Percentiles rank a stretch among this genome's conserved stretches.
These are phyloP conservation scores for Stagonosporopsis tanaceti DNA, from an alignment of 2,329 filamentous ascomycete genomes.

Conservation along the genomic window DNA sequence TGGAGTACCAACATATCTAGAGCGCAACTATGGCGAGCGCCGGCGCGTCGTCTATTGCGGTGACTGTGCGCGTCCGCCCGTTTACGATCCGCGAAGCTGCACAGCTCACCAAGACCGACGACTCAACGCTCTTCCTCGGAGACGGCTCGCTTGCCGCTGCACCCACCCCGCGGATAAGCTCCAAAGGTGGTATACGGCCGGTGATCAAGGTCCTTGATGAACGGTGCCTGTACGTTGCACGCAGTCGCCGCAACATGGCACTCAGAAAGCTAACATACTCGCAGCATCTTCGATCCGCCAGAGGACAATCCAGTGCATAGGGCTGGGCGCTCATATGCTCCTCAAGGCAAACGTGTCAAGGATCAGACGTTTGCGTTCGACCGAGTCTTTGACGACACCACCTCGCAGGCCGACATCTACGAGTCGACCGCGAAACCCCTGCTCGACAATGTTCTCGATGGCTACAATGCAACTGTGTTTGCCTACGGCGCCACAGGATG, in stretches of 20 bases:
- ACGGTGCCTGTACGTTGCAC: constrained; percentile 79
- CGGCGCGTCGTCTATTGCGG: constrained; percentile 60
- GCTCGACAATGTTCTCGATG: constrained; percentile 94
- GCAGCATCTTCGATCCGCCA: constrained; percentile 93
- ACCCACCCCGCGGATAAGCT: constrained; percentile 82
- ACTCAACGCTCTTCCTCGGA: constrained; percentile 90
- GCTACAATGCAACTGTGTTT: constrained; percentile 98
- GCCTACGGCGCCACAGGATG: constrained; percentile 98
- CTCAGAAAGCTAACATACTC: constrained; percentile 29
- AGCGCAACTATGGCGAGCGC: constrained; percentile 48
- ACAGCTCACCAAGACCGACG: constrained; percentile 81
- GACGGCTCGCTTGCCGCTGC: constrained; percentile 92
- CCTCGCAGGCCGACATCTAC: constrained; percentile 91
- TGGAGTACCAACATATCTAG: constrained; percentile 18
- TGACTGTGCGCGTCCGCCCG: constrained; percentile 68
- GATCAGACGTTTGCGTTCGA: constrained; percentile 98
- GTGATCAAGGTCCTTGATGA: constrained; percentile 98
- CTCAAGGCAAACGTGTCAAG: constrained; percentile 87
- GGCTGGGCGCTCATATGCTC: constrained; percentile 76
- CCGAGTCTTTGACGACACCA: constrained; percentile 94
- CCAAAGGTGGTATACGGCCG: constrained; percentile 79
- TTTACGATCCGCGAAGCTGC: constrained; percentile 92
- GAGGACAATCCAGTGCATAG: constrained; percentile 92
- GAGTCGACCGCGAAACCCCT: constrained; percentile 88
- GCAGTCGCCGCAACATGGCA: background rate